Evolutionary conservation across 1,139 yeast species (phyloP).

Genomic region (Yamadazyma diospyri): DNA sequence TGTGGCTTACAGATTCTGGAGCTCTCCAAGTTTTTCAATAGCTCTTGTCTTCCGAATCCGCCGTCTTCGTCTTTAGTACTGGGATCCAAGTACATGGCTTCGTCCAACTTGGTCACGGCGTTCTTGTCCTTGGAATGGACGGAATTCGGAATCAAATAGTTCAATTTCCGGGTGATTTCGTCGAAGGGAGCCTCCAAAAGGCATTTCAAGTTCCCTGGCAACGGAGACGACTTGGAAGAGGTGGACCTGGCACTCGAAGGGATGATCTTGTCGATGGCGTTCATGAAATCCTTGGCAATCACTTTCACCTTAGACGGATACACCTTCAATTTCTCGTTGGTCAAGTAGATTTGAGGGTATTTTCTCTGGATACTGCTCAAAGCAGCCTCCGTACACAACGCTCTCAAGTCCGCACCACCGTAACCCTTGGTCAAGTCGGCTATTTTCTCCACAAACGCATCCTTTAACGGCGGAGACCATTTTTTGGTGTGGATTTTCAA

Average conservation of each 20-base stretch:
- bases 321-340: conserved; percentile 69
- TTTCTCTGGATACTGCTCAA: conserved; percentile 85
- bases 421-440: conserved; percentile 89
- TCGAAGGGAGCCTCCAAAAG: conserved; percentile 51
- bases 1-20: conserved; percentile 83
- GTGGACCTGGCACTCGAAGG: conserved; percentile 92
- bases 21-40: conserved; percentile 52
- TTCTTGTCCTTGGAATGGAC: conserved; percentile 29
- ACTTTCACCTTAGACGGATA: conserved; percentile 72
- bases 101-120: conserved; percentile 60
- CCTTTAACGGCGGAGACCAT: conserved; percentile 75
- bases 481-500: conserved; percentile 80
- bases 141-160: conserved; percentile 60
- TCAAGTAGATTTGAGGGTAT: conserved; percentile 87
- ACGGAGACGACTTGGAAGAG: conserved; percentile 68
- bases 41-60: conserved; percentile 67
- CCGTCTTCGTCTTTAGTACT: conserved; percentile 56
- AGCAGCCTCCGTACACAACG: conserved; percentile 95
- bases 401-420: conserved; percentile 97
- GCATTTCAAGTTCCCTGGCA: conserved; percentile 72
- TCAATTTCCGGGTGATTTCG: conserved; percentile 47
- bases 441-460: conserved; percentile 58
- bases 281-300: conserved; percentile 81
- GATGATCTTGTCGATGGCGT: conserved; percentile 79
- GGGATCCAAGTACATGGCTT: conserved; percentile 63